Conservation (phyloP, 2,329 filamentous ascomycete species). For the Clonostachys chloroleuca region DNA sequence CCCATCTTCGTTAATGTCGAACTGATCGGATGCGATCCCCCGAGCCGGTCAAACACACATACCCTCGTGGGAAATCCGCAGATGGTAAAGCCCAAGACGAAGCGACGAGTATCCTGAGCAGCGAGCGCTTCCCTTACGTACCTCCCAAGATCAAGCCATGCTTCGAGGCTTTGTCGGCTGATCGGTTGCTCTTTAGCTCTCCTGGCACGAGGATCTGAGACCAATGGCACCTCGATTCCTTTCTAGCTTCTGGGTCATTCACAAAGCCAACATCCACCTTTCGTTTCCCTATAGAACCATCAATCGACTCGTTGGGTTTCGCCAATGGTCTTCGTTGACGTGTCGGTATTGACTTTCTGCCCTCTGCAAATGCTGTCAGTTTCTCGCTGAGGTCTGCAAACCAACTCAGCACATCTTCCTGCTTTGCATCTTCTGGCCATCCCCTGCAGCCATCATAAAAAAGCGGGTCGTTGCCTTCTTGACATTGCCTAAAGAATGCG, state of each 20-base stretch:
- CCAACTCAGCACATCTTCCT: slow-evolving; percentile 27
- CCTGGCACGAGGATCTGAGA: slow-evolving; percentile 36
- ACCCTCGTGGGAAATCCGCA: slow-evolving; percentile 37
- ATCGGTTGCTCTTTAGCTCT: slow-evolving; percentile 41
- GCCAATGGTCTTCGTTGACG: slow-evolving; percentile 16
- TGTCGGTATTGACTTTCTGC: slow-evolving; percentile 8
- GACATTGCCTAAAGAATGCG: slow-evolving; percentile 25
- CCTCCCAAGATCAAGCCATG: slow-evolving; percentile 32
- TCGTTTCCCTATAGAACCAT: slow-evolving; percentile 11
- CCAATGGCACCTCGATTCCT: slow-evolving; percentile 23
- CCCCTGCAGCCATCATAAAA: slow-evolving; percentile 22
- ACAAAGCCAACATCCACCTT: slow-evolving; percentile 25
- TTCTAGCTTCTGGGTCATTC: slow-evolving; percentile 11
- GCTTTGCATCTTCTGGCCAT: slow-evolving; percentile 24
- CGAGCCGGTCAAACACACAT: slow-evolving; percentile 39
- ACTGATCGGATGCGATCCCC: slow-evolving; percentile 37
- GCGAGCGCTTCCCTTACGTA: slow-evolving; percentile 38
- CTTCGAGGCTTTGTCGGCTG: slow-evolving; percentile 25
- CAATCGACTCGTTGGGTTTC: slow-evolving; percentile 15
- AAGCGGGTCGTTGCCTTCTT: slow-evolving; percentile 18
- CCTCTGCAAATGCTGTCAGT: slow-evolving; percentile 16
- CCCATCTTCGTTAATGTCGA: slow-evolving; percentile 33
- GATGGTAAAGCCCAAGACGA: too few species aligned
- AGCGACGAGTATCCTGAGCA: slow-evolving; percentile 31
- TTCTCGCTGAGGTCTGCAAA: slow-evolving; percentile 18